phyloP scores from a whole-genome alignment of 202 grass and related monocot genomes.

The Carex arenaria region DNA sequence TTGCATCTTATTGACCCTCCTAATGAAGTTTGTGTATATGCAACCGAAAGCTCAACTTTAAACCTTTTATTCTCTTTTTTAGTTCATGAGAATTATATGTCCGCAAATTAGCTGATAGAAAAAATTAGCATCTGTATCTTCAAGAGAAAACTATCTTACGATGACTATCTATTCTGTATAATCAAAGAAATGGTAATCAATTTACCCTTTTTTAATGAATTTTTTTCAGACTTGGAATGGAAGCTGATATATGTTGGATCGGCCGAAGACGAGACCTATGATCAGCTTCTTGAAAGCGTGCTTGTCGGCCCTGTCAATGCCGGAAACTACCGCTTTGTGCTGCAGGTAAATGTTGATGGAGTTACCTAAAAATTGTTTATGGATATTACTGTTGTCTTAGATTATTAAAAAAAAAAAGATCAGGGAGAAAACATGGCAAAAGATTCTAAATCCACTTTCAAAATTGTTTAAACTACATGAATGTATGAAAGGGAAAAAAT shows the following conservation, averaged over 20 bases:
- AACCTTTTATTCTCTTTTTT: not conserved
- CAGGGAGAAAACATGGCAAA: not conserved
- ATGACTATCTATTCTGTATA: not conserved
- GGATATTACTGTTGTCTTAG: not conserved
- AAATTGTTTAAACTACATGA: not conserved
- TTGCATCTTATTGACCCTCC: not conserved
- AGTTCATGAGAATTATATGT: not conserved
- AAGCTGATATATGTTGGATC: slow-evolving; percentile 97
- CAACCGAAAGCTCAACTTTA: not conserved
- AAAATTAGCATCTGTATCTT: not conserved
- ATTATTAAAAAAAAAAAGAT: not conserved
- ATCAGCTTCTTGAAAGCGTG: slow-evolving; percentile 92
- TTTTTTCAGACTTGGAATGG: slow-evolving; percentile 86
- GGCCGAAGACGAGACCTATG: slow-evolving; percentile 95
- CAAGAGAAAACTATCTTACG: not conserved
- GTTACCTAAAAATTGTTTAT: not conserved
- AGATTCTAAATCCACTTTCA: not conserved
- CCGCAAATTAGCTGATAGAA: not conserved
- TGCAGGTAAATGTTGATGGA: slow-evolving; percentile 45
- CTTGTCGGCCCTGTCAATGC: slow-evolving; percentile 96
- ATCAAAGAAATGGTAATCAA: not conserved
- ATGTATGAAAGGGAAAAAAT: not conserved
- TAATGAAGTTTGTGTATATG: not conserved
- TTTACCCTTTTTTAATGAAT: not conserved
- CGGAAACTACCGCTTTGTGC: slow-evolving; percentile 90